A percentile compares a stretch with the other conserved stretches of the same genome.
These are phyloP conservation scores for Austropuccinia psidii DNA, from an alignment of 1,284 basidiomycete genomes.

Conservation along the genomic window DNA sequence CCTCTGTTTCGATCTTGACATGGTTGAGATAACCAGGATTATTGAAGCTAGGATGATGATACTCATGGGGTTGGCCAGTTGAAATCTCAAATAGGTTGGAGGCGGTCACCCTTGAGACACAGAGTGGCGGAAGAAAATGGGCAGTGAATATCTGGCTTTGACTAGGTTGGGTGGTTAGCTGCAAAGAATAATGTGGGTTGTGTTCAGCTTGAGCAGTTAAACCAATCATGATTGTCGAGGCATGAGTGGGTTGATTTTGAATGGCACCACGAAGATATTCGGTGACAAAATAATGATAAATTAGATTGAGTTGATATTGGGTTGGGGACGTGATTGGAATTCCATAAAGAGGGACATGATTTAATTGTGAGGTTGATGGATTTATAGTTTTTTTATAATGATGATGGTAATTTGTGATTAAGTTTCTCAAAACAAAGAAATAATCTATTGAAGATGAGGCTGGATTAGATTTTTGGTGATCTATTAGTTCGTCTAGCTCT, in stretches of 20 bases:
- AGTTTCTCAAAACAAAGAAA: background rate
- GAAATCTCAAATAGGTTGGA: background rate
- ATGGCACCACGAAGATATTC: background rate
- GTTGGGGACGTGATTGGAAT: slow-evolving; percentile 17
- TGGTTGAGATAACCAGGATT: background rate
- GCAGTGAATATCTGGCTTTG: background rate
- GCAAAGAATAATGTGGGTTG: background rate
- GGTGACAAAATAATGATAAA: slow-evolving; percentile 10
- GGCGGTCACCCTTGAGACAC: background rate
- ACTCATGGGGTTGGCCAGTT: background rate
- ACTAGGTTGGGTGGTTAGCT: too few species aligned
- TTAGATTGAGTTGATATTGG: background rate
- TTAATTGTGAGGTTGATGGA: background rate
- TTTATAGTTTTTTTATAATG: background rate
- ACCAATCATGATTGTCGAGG: background rate
- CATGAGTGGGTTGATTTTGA: background rate
- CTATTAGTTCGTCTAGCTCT: slow-evolving; percentile 24
- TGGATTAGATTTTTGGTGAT: background rate
- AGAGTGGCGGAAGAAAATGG: slow-evolving; percentile 15
- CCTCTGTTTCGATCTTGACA: too few species aligned
- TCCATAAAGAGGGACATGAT: background rate
- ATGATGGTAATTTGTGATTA: slow-evolving; percentile 1
- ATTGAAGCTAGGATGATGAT: background rate
- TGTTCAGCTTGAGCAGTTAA: background rate
- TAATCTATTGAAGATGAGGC: slow-evolving; percentile 1